Base-by-base conservation (phyloP, 2,329 filamentous ascomycete genomes). In the Claviceps sp. region DNA sequence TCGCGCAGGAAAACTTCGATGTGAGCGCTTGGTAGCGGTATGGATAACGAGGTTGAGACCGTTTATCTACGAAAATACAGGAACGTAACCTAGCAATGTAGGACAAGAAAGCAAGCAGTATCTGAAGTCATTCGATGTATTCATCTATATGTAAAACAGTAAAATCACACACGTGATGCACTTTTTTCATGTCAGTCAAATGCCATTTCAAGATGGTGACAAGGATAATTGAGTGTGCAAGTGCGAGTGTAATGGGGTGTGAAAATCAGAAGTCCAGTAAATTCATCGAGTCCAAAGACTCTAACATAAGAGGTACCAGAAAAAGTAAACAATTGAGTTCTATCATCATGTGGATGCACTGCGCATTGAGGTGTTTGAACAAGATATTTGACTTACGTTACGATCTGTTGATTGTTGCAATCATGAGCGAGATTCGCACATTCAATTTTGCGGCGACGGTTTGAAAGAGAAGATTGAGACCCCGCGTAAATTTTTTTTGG, bases 301-400 rank as follows among this genome's bases (percentile, higher is more conserved):
- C 82, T 93, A 84, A 87, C 81, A 88, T 88, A 93, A 95, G 89
- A 95, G 89, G 88, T 95, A 89, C 88, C 88, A 95, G 87, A 90
- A 85, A 75, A 47, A 73, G 74, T 51, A 71, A 70, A 71, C 62
- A 72, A 75, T 74, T 72, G 75, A 75, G 66, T 68, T 69, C 46
- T 81, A 78, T 91, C 86, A 90, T 91, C 86, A 88, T 78, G 61
- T 62, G 66, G 24, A 24, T 41, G 50, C 43, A 50, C 37, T 24
- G 18, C 43, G 42, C 42, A 37, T 44, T 6, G 18, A 37, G 42
- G 46, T 55, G 26, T n/a, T 20, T 30, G 24, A 3, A 44, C 7
- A 30, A 40, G 13, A 16, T 20, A 11, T 8, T 46, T 48, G 50
- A 53, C 44, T 54, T 60, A 55, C 59, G 22, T 14, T 41, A 37